Conservation (phyloP, 1,284 basidiomycete species). For the Phaffia rhodozyma region DNA sequence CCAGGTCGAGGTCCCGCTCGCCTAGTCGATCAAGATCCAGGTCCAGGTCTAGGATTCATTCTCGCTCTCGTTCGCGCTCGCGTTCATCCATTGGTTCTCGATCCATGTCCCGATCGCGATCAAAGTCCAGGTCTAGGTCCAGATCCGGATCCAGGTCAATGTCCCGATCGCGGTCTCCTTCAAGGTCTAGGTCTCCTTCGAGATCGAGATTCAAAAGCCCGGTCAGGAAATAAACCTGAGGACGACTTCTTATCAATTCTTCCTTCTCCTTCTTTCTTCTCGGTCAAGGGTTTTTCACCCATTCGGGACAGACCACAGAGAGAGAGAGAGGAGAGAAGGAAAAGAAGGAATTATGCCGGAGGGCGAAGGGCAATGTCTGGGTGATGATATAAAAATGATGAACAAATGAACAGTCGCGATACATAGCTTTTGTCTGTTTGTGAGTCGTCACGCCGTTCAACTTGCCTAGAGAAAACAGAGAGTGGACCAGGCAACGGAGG, state of each 20-base stretch:
- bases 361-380: no score
- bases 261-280: no score
- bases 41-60: constrained; percentile 7
- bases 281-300: neutral
- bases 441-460: no score
- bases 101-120: neutral
- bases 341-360: no score
- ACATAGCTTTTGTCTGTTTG: no score
- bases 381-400: no score
- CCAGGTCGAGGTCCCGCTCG: neutral
- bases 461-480: neutral
- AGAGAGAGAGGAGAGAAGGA: neutral
- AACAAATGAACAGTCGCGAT: no score
- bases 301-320: neutral
- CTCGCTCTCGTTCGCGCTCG: constrained; percentile 15
- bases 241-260: neutral
- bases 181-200: constrained; percentile 7
- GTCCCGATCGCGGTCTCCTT: neutral
- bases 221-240: neutral
- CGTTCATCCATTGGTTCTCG: neutral
- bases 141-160: constrained; percentile 6
- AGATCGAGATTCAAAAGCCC: neutral
- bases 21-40: neutral
- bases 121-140: neutral
- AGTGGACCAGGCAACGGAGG: neutral